These are phyloP conservation scores for Aspergillus neotritici DNA, from an alignment of 2,329 filamentous ascomycete species.

Conservation along the genomic window DNA sequence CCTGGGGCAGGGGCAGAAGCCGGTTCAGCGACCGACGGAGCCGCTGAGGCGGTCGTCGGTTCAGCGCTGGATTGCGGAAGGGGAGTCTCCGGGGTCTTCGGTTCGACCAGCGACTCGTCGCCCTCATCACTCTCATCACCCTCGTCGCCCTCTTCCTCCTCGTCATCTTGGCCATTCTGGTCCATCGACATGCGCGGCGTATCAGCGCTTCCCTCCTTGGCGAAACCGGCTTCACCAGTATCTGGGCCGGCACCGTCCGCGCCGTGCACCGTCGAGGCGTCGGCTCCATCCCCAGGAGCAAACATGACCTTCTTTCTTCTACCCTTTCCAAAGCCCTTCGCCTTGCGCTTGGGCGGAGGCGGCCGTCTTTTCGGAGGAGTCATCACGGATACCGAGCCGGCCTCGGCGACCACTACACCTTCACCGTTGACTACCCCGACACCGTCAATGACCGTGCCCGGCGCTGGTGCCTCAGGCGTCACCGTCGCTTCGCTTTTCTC, in stretches of 20 bases:
- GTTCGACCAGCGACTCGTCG: conserved; percentile 44
- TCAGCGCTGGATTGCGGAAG: conserved; percentile 25
- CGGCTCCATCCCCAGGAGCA: conserved; percentile 39
- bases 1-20: neutral
- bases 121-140: conserved; percentile 49
- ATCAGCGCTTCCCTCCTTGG: conserved; percentile 48
- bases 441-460: conserved; percentile 56
- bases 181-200: conserved; percentile 34
- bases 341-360: conserved; percentile 73
- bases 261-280: conserved; percentile 30
- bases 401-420: conserved; percentile 52
- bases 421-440: conserved; percentile 56
- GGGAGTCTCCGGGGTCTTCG: conserved; percentile 40
- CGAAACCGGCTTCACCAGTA: conserved; percentile 21
- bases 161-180: conserved; percentile 41
- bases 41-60: conserved; percentile 12
- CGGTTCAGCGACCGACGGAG: conserved; percentile 12
- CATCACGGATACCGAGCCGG: conserved; percentile 39
- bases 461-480: conserved; percentile 43
- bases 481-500: conserved; percentile 35
- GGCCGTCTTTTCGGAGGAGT: conserved; percentile 58
- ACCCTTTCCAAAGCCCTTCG: conserved; percentile 71
- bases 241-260: conserved; percentile 38
- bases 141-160: conserved; percentile 44
- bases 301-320: conserved; percentile 67